Percentiles rank a stretch among this genome's conserved stretches.
Conservation (phyloP, 768 basidiomycete species). For the Candolleomyces aberdarensis region DNA sequence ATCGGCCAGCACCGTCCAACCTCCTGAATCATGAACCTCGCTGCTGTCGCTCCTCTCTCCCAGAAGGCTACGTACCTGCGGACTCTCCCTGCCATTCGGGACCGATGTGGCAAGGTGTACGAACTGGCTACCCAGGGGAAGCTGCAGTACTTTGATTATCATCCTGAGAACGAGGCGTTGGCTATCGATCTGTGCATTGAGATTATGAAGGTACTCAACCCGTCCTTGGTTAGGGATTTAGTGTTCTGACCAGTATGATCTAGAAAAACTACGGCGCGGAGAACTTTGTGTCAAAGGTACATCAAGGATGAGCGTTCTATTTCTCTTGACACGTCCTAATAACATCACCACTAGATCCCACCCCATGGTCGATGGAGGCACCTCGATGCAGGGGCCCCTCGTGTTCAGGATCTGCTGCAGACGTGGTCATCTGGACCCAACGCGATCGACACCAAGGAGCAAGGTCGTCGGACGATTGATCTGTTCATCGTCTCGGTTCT, state of each 20-base stretch:
- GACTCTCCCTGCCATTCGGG: slow-evolving; percentile 86
- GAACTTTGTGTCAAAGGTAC: slow-evolving; percentile 31
- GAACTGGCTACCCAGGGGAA: slow-evolving; percentile 71
- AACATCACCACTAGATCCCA: slow-evolving; percentile 53
- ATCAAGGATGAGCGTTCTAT: neutral
- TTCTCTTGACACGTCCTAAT: neutral
- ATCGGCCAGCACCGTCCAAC: neutral
- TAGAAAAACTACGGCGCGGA: slow-evolving; percentile 76
- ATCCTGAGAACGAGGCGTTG: slow-evolving; percentile 67
- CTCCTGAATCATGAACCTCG: slow-evolving; percentile 27
- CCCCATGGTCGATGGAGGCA: slow-evolving; percentile 92
- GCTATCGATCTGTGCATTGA: slow-evolving; percentile 72
- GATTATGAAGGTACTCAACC: slow-evolving; percentile 69
- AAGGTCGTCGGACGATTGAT: slow-evolving; percentile 76
- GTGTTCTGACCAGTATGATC: slow-evolving; percentile 4
- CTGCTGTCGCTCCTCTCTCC: slow-evolving; percentile 23
- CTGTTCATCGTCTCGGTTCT: slow-evolving; percentile 89
- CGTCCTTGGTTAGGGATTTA: neutral
- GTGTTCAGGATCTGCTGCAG: slow-evolving; percentile 52
- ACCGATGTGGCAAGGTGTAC: slow-evolving; percentile 77
- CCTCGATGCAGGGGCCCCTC: slow-evolving; percentile 56
- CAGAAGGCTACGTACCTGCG: slow-evolving; percentile 68
- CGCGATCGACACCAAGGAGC: slow-evolving; percentile 51
- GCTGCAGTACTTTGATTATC: slow-evolving; percentile 83
- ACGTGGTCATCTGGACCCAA: slow-evolving; percentile 48